Percentiles rank a stretch among this genome's conserved stretches.
These are phyloP conservation scores for Fusarium fracticaudum DNA, from an alignment of 2,329 filamentous ascomycete genomes.

Conservation along the genomic window DNA sequence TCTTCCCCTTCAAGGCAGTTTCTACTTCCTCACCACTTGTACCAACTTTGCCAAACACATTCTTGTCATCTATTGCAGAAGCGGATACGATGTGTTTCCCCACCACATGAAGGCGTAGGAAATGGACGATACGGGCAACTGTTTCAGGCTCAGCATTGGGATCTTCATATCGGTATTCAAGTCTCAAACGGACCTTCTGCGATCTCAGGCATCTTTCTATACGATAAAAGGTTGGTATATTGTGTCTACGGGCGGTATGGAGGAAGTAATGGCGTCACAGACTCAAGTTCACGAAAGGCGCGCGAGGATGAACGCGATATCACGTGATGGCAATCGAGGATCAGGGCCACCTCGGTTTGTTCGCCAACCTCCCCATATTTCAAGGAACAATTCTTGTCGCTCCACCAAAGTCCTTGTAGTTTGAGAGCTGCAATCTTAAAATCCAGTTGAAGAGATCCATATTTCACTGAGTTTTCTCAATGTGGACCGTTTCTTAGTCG, in stretches of 20 bases:
- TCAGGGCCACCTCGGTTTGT: neutral
- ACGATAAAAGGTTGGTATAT: neutral
- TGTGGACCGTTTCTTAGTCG: constrained; percentile 12
- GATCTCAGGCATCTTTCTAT: constrained; percentile 67
- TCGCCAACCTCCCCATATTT: neutral
- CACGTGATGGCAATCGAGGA: constrained; percentile 28
- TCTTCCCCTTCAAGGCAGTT: constrained; percentile 78
- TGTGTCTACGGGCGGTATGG: neutral
- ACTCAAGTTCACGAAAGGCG: constrained; percentile 12
- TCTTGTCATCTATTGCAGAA: constrained; percentile 79
- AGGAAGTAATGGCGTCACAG: constrained; percentile 17
- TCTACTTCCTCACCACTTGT: constrained; percentile 80
- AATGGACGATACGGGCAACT: constrained; percentile 89
- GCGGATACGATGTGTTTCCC: constrained; percentile 80
- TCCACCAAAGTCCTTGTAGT: neutral
- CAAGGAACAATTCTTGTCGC: neutral
- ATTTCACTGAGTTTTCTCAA: constrained; percentile 18
- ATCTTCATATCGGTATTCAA: neutral
- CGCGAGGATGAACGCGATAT: constrained; percentile 31
- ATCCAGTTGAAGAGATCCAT: constrained; percentile 2
- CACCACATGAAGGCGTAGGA: constrained; percentile 82
- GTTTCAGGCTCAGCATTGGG: constrained; percentile 1
- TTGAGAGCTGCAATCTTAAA: constrained; percentile 1
- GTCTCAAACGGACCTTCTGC: constrained; percentile 60
- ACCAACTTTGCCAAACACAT: constrained; percentile 90